Evolutionary conservation across 202 grass and related monocot genomes (phyloP).

Genomic region (Sporobolus alterniflorus): DNA sequence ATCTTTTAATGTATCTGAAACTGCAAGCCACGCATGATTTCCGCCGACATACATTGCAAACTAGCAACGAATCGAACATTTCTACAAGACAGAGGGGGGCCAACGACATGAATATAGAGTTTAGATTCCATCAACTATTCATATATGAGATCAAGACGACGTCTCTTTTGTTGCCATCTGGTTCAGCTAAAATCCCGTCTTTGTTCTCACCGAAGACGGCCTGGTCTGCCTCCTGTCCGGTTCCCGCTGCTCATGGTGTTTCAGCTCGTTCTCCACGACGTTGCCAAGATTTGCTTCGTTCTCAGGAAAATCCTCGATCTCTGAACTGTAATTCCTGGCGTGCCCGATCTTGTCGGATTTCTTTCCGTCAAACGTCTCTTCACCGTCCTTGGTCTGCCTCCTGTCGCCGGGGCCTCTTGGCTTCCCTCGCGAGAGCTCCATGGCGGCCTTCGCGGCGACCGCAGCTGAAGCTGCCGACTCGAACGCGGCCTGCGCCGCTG

Average conservation of each 20-base stretch:
- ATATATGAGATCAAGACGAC: conserved; percentile 18
- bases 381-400: not conserved
- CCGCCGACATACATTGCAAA: not conserved
- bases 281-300: not conserved
- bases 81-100: not conserved
- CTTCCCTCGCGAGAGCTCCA: conserved; percentile 69
- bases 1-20: conserved; percentile 3
- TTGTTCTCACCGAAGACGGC: conserved; percentile 51
- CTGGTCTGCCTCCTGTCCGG: not conserved
- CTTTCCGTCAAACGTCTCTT: not conserved
- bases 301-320: conserved; percentile 29
- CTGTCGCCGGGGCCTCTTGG: conserved; percentile 7
- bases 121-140: not conserved
- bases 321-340: conserved; percentile 14
- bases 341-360: not conserved
- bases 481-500: conserved; percentile 87
- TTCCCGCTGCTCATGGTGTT: not conserved
- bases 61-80: conserved; percentile 5
- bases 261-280: not conserved
- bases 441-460: conserved; percentile 75
- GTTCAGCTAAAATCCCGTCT: conserved; percentile 10
- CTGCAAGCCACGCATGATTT: not conserved
- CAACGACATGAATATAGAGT: not conserved
- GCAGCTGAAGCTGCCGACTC: conserved; percentile 76
- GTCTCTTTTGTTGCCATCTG: conserved; percentile 11